Evolutionary conservation across 805 yeast genomes (phyloP).

Genomic region (Nematodospora valgi): DNA sequence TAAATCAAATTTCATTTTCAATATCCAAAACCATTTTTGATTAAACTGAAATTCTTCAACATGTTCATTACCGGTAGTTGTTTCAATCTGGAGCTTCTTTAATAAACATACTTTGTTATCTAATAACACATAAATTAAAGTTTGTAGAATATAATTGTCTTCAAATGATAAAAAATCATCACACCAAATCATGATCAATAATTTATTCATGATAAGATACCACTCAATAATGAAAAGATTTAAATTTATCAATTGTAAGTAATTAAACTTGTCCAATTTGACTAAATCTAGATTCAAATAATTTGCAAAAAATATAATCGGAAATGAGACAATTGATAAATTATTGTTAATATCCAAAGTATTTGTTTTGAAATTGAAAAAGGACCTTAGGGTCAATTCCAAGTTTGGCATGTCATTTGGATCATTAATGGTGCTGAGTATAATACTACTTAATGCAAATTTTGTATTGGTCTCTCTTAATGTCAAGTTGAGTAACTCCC

Average conservation of each 20-base stretch:
- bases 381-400: slow-evolving; percentile 14
- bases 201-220: slow-evolving; percentile 42
- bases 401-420: slow-evolving; percentile 10
- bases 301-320: slow-evolving; percentile 38
- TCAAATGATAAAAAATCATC: slow-evolving; percentile 12
- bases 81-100: not conserved
- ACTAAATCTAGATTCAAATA: slow-evolving; percentile 14
- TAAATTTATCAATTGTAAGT: slow-evolving; percentile 22
- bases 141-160: slow-evolving; percentile 26
- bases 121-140: slow-evolving; percentile 21
- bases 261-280: slow-evolving; percentile 22
- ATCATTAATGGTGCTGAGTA: slow-evolving; percentile 9
- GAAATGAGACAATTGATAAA: slow-evolving; percentile 49
- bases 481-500: slow-evolving; percentile 45
- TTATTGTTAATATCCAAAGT: slow-evolving; percentile 41
- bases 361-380: slow-evolving; percentile 10
- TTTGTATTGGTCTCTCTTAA: slow-evolving; percentile 42
- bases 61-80: slow-evolving; percentile 3
- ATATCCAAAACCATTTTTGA: slow-evolving; percentile 23
- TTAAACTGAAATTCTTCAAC: slow-evolving; percentile 21
- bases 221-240: slow-evolving; percentile 40
- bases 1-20: slow-evolving; percentile 20
- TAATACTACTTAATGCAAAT: slow-evolving; percentile 9
- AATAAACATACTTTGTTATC: slow-evolving; percentile 6
- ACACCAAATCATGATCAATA: slow-evolving; percentile 28